phyloP scores from a whole-genome alignment of 768 basidiomycete species.

The Amanita polypyramis region DNA sequence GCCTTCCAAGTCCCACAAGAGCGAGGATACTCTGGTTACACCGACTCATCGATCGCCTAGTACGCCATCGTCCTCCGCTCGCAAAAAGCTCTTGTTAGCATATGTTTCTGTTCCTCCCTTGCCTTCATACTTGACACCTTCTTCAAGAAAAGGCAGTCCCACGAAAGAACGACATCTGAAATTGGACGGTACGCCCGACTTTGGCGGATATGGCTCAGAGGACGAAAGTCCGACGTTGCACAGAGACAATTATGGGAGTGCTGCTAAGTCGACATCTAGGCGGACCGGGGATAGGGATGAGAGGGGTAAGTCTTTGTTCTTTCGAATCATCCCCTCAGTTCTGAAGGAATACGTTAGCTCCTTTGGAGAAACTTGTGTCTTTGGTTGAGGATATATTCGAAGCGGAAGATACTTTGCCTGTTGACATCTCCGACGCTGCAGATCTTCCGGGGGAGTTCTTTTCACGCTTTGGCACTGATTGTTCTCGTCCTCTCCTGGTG shows the following conservation, averaged over 20 bases:
- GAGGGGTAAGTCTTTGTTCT: constrained; percentile 35
- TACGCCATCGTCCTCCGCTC: not conserved
- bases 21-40: not conserved
- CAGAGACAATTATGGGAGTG: constrained; percentile 19
- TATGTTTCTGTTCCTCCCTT: constrained; percentile 35
- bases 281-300: constrained; percentile 72
- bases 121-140: constrained; percentile 30
- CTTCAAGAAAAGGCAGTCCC: constrained; percentile 20
- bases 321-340: not conserved
- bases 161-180: constrained; percentile 21
- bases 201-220: constrained; percentile 51
- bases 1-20: constrained; percentile 1
- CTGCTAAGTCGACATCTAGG: constrained; percentile 37
- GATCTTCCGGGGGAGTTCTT: constrained; percentile 59
- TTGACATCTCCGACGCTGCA: constrained; percentile 44
- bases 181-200: constrained; percentile 27
- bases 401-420: constrained; percentile 52
- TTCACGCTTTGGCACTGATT: constrained; percentile 48
- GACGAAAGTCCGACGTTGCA: constrained; percentile 29
- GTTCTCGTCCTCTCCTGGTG: constrained; percentile 50
- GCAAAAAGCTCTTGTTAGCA: constrained; percentile 17
- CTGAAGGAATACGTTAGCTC: constrained; percentile 27
- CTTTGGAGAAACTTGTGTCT: constrained; percentile 66
- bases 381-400: constrained; percentile 83
- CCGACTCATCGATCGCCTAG: not conserved